phyloP scores from a whole-genome alignment of 2,329 filamentous ascomycete genomes.

The Trichoderma guizhouense region DNA sequence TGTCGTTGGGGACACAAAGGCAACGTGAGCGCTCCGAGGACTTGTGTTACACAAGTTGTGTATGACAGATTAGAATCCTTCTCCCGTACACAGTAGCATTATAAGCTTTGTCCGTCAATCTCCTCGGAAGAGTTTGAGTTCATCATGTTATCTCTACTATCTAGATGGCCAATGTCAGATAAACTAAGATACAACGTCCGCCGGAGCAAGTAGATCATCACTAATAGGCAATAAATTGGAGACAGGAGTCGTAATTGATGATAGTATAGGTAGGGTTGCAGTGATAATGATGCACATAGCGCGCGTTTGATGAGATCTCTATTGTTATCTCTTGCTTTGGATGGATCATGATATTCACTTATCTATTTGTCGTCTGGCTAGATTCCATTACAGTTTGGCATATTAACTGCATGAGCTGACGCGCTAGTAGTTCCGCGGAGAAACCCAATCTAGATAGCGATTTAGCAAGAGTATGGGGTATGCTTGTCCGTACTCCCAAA shows the following conservation, averaged over 20 bases:
- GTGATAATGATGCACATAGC: not conserved
- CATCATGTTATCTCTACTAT: not conserved
- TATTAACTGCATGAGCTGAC: not conserved
- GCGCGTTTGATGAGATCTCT: not conserved
- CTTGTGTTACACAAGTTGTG: not conserved
- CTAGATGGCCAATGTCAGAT: not conserved
- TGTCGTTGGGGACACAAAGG: not conserved
- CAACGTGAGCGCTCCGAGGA: not conserved
- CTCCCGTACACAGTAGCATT: no score
- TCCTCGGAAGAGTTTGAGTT: not conserved
- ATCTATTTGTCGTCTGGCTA: not conserved
- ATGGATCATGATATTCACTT: not conserved
- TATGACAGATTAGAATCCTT: not conserved
- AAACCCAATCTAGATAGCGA: slow-evolving; percentile 6
- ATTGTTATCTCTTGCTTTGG: not conserved
- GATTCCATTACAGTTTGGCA: not conserved
- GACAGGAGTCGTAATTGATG: not conserved
- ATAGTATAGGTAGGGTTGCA: not conserved
- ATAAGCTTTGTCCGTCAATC: not conserved
- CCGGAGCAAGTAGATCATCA: not conserved
- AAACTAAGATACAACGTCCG: not conserved
- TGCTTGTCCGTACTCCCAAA: not conserved
- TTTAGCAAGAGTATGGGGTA: not conserved
- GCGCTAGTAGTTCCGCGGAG: not conserved
- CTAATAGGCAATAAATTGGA: not conserved